phyloP scores from a whole-genome alignment of 2,329 filamentous ascomycete species.

The Parastagonospora nodorum region DNA sequence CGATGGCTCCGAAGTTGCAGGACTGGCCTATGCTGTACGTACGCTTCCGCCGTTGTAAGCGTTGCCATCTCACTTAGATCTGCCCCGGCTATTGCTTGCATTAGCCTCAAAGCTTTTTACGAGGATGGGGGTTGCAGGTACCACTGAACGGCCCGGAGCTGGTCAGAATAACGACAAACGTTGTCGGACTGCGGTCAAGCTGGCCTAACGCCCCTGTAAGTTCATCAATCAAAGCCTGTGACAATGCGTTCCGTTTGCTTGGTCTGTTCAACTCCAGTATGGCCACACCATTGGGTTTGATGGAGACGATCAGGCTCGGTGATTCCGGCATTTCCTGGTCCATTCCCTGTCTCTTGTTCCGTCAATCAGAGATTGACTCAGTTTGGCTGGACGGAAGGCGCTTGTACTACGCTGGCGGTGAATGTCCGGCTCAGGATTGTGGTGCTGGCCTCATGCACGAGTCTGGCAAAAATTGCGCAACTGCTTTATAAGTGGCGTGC shows the following conservation, averaged over 20 bases:
- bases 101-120: constrained; percentile 9
- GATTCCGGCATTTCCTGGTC: constrained; percentile 4
- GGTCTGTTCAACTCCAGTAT: constrained; percentile 60
- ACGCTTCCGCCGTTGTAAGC: constrained; percentile 79
- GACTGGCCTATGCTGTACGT: background rate
- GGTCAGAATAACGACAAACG: constrained; percentile 65
- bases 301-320: constrained; percentile 16
- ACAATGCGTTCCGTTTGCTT: constrained; percentile 64
- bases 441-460: background rate
- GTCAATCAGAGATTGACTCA: background rate
- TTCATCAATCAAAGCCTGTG: constrained; percentile 53
- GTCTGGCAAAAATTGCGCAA: background rate
- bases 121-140: constrained; percentile 50
- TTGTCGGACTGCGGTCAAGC: constrained; percentile 20
- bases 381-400: too few species aligned
- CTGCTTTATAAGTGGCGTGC: background rate
- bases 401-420: too few species aligned
- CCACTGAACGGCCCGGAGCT: constrained; percentile 74
- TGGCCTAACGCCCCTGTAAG: constrained; percentile 32
- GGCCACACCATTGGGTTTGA: constrained; percentile 47
- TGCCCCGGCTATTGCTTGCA: constrained; percentile 67
- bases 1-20: background rate
- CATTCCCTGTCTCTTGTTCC: constrained; percentile 1
- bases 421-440: background rate
- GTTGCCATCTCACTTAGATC: constrained; percentile 97